phyloP scores from a whole-genome alignment of 345 rosid species.

The Dipteronia dyeriana region DNA sequence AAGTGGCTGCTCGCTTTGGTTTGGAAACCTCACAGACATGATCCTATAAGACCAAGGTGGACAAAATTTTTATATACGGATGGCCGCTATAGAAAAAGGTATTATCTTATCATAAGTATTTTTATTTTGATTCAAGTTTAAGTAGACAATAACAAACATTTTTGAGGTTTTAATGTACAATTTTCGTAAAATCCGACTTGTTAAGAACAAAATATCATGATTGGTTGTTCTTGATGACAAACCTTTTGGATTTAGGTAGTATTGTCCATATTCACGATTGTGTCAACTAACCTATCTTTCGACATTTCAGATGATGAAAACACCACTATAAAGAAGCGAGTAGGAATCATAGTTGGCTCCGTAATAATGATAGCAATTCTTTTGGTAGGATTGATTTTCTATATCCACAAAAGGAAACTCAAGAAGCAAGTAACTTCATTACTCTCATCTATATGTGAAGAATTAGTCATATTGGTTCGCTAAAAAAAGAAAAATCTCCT shows the following conservation, averaged over 20 bases:
- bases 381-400: conserved; percentile 9
- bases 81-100: conserved; percentile 31
- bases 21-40: conserved; percentile 43
- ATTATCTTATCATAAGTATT: conserved; percentile 8
- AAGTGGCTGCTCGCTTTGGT: conserved; percentile 59
- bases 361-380: not conserved
- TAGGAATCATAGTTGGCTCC: conserved; percentile 7
- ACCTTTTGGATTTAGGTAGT: too few species aligned
- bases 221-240: not conserved
- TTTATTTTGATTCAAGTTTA: not conserved
- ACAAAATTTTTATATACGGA: conserved; percentile 30
- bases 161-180: not conserved
- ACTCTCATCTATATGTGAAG: not conserved
- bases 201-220: too few species aligned
- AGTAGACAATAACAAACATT: not conserved
- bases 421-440: conserved; percentile 8
- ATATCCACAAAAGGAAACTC: not conserved
- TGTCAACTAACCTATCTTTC: not conserved
- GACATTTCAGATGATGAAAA: not conserved
- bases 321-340: not conserved
- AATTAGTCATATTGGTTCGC: not conserved
- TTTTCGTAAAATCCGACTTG: too few species aligned
- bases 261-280: not conserved
- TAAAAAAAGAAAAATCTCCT: conserved; percentile 24
- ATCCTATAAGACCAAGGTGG: conserved; percentile 19